phyloP scores from a whole-genome alignment of 2,329 filamentous ascomycete species.

The Huntiella abstrusa region DNA sequence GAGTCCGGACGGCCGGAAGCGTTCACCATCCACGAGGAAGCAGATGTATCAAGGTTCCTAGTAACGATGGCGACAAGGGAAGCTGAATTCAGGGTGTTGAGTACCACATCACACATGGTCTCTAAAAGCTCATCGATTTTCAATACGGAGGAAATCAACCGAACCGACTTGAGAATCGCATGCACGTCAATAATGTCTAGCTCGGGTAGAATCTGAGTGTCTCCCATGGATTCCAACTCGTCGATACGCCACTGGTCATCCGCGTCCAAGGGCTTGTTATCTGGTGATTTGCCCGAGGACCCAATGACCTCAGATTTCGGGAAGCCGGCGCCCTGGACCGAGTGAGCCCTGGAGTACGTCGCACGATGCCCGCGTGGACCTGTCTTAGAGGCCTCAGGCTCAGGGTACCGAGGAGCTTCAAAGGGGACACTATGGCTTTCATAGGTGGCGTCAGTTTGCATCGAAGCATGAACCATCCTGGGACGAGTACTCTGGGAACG shows the following conservation, averaged over 20 bases:
- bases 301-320: too few relatives aligned
- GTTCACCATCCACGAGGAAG: conserved; percentile 50
- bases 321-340: not conserved
- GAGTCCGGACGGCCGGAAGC: conserved; percentile 54
- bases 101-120: conserved; percentile 65
- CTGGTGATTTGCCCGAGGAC: too few relatives aligned
- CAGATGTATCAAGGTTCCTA: conserved; percentile 38
- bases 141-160: conserved; percentile 61
- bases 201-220: conserved; percentile 42
- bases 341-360: conserved; percentile 4
- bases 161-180: conserved; percentile 59
- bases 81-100: conserved; percentile 56
- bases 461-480: not conserved
- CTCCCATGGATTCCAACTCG: conserved; percentile 26
- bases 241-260: conserved; percentile 4
- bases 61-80: conserved; percentile 57
- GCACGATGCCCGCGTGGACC: not conserved
- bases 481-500: conserved; percentile 17
- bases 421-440: not conserved
- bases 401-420: not conserved
- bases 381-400: not conserved
- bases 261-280: too few relatives aligned
- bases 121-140: conserved; percentile 57
- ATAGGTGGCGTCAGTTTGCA: conserved; percentile 33
- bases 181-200: conserved; percentile 71